These are phyloP conservation scores for Cubamyces lactineus DNA, from an alignment of 768 basidiomycete species.

Conservation along the genomic window DNA sequence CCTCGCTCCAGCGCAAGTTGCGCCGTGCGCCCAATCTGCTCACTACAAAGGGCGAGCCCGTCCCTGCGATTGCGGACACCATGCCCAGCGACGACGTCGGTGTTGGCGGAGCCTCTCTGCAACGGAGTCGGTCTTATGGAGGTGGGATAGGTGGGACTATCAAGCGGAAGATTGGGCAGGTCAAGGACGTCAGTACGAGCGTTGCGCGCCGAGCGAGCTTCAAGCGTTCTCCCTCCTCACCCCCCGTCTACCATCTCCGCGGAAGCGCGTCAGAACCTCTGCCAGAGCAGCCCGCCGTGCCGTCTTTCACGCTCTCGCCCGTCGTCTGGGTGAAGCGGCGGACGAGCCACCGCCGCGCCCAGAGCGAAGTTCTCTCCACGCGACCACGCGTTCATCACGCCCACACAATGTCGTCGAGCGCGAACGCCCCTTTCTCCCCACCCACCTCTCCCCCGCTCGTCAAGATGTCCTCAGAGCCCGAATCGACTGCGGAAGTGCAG, in stretches of 20 bases:
- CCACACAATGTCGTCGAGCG: neutral
- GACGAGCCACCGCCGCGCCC: constrained; percentile 27
- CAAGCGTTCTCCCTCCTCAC: constrained; percentile 18
- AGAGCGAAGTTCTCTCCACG: constrained; percentile 25
- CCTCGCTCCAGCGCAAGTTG: constrained; percentile 3
- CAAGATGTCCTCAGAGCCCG: constrained; percentile 21
- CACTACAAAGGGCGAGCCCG: constrained; percentile 23
- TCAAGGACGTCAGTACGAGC: constrained; percentile 24
- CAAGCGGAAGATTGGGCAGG: constrained; percentile 24
- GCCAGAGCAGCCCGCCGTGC: neutral
- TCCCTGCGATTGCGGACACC: constrained; percentile 22
- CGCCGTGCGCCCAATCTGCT: constrained; percentile 20
- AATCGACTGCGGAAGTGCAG: constrained; percentile 8
- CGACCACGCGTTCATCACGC: constrained; percentile 21
- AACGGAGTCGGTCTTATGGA: constrained; percentile 18
- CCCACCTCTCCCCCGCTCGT: constrained; percentile 7
- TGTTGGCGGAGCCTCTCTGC: constrained; percentile 8
- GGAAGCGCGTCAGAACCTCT: constrained; percentile 3
- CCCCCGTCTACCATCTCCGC: constrained; percentile 5
- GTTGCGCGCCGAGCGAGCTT: constrained; percentile 25
- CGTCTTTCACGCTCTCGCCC: constrained; percentile 14
- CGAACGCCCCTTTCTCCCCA: constrained; percentile 5
- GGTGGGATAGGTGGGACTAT: constrained; percentile 25
- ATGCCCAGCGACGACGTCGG: constrained; percentile 2
- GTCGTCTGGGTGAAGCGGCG: constrained; percentile 20